Conservation (phyloP, 202 grass and related monocot species). For the Eragrostis tef region DNA sequence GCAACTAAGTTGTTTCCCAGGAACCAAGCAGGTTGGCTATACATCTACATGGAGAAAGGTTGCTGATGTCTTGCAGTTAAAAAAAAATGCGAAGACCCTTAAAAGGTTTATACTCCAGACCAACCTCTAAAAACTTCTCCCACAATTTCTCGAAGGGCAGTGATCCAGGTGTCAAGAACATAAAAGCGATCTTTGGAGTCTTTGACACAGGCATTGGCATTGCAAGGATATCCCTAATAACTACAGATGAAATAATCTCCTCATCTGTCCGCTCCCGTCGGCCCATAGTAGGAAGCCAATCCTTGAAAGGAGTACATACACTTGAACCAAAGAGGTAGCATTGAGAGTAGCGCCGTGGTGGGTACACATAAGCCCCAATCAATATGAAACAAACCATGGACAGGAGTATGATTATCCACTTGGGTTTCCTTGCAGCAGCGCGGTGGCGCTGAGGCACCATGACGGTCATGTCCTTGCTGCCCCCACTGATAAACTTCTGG, state of each 20-base stretch:
- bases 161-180: slow-evolving; percentile 90
- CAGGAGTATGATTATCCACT: slow-evolving; percentile 84
- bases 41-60: slow-evolving; percentile 1
- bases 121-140: slow-evolving; percentile 94
- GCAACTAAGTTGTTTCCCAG: slow-evolving; percentile 19
- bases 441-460: slow-evolving; percentile 67
- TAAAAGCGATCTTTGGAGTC: slow-evolving; percentile 86
- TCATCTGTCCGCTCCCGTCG: slow-evolving; percentile 69
- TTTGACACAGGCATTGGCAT: slow-evolving; percentile 63
- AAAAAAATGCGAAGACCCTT: not conserved
- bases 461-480: slow-evolving; percentile 62
- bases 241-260: slow-evolving; percentile 67
- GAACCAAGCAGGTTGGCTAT: not conserved
- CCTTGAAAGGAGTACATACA: slow-evolving; percentile 68
- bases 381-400: slow-evolving; percentile 65
- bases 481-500: slow-evolving; percentile 30
- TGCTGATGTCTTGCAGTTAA: slow-evolving; percentile 27
- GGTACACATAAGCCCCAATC: slow-evolving; percentile 76
- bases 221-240: slow-evolving; percentile 72
- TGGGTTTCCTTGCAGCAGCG: slow-evolving; percentile 66
- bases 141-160: slow-evolving; percentile 94
- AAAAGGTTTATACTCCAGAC: slow-evolving; percentile 26
- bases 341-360: slow-evolving; percentile 66
- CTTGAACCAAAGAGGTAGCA: slow-evolving; percentile 83
- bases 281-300: slow-evolving; percentile 76